Evolutionary conservation across 371 early-diverging fungal species (phyloP).

Genomic region (Batkoa obscura): DNA sequence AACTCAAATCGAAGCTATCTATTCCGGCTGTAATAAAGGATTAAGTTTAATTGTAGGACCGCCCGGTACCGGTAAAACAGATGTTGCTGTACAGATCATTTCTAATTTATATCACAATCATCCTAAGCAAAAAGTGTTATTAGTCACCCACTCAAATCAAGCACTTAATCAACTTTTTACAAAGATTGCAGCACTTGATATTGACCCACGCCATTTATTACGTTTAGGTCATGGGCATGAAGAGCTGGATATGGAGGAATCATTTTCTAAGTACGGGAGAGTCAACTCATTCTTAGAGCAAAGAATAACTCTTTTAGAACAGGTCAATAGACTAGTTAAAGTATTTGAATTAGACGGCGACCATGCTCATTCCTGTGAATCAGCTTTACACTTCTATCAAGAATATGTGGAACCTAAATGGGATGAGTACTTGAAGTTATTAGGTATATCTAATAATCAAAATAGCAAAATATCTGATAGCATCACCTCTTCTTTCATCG

Average conservation of each 20-base stretch:
- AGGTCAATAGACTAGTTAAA: conserved; percentile 55
- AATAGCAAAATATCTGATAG: conserved; percentile 5
- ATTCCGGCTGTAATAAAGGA: conserved; percentile 61
- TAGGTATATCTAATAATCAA: conserved; percentile 6
- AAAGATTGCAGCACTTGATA: conserved; percentile 68
- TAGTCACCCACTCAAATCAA: conserved; percentile 89
- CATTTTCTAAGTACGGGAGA: conserved; percentile 82
- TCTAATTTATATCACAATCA: conserved; percentile 78
- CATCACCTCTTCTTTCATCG: conserved; percentile 11
- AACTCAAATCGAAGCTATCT: conserved; percentile 70
- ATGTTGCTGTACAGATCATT: conserved; percentile 88
- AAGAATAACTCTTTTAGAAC: conserved; percentile 43
- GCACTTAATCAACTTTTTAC: conserved; percentile 90
- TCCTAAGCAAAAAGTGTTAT: conserved; percentile 70
- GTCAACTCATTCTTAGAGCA: conserved; percentile 76
- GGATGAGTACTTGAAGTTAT: conserved; percentile 34
- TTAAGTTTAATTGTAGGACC: conserved; percentile 86
- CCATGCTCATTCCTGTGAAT: conserved; percentile 82
- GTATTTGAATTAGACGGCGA: conserved; percentile 62
- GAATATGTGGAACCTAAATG: conserved; percentile 56
- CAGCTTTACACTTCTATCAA: conserved; percentile 69
- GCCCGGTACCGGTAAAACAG: conserved; percentile 94
- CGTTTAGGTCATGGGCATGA: conserved; percentile 90
- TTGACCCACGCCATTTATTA: conserved; percentile 78
- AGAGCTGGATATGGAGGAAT: conserved; percentile 55